Conservation (phyloP, 192 early-diverging fungal genomes). For the Coemansia sp. region DNA sequence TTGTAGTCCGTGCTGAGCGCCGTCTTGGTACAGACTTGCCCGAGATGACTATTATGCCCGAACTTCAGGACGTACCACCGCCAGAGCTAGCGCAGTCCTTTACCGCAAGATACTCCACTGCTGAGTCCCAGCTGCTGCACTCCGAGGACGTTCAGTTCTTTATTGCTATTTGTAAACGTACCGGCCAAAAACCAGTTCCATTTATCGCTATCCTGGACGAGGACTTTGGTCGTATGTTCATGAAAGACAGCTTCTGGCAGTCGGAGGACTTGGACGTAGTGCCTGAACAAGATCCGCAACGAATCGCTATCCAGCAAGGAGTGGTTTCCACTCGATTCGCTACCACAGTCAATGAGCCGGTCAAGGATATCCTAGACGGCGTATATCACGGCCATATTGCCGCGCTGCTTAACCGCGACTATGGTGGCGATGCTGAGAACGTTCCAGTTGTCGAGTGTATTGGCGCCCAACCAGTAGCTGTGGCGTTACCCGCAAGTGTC, state of each 20-base stretch:
- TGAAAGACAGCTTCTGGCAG: constrained; percentile 91
- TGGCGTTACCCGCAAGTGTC: background rate
- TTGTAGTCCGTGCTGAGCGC: constrained; percentile 81
- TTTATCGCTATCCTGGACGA: constrained; percentile 90
- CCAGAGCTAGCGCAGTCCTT: constrained; percentile 34
- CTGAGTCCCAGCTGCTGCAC: constrained; percentile 30
- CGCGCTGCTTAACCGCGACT: constrained; percentile 70
- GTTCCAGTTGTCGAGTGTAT: constrained; percentile 81
- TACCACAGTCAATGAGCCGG: constrained; percentile 77
- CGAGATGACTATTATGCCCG: background rate
- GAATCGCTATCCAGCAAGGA: constrained; percentile 85
- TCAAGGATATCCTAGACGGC: constrained; percentile 81
- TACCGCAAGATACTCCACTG: constrained; percentile 11
- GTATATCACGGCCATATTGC: constrained; percentile 81
- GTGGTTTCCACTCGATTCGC: constrained; percentile 77
- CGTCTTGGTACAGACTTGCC: constrained; percentile 38
- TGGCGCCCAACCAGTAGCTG: constrained; percentile 8
- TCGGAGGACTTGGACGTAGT: constrained; percentile 84
- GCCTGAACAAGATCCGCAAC: constrained; percentile 78
- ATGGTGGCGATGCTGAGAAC: constrained; percentile 55
- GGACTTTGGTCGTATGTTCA: constrained; percentile 88
- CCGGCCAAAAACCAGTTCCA: constrained; percentile 82
- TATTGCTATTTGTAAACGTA: constrained; percentile 42
- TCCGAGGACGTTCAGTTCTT: constrained; percentile 48
- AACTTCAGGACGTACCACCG: background rate